Conservation (phyloP, 2,329 filamentous ascomycete genomes). For the Magnaporthiopsis rhizophila region DNA sequence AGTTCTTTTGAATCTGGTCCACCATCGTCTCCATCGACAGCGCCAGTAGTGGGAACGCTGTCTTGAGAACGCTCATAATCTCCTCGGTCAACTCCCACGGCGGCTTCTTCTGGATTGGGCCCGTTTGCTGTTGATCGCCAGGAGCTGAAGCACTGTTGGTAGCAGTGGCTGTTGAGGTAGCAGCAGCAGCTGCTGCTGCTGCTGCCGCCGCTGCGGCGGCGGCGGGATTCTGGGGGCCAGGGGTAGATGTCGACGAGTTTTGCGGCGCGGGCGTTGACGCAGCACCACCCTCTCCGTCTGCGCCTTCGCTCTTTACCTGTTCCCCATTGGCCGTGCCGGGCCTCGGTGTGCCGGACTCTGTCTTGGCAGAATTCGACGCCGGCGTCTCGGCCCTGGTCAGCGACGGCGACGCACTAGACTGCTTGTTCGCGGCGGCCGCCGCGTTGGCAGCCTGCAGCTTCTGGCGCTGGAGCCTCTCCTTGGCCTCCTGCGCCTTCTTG, state of each 20-base stretch:
- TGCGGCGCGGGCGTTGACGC: constrained; percentile 12
- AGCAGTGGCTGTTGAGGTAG: constrained; percentile 12
- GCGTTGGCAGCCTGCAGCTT: constrained; percentile 26
- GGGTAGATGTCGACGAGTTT: constrained; percentile 7
- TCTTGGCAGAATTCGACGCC: constrained; percentile 17
- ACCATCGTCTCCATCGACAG: constrained; percentile 99
- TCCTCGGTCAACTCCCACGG: constrained; percentile 97
- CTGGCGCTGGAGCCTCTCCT: constrained; percentile 48
- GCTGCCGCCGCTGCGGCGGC: constrained; percentile 14
- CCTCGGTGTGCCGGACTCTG: constrained; percentile 31
- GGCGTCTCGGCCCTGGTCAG: constrained; percentile 45
- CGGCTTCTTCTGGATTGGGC: constrained; percentile 54
- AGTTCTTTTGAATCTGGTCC: constrained; percentile 96
- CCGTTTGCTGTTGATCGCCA: constrained; percentile 20
- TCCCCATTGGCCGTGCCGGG: constrained; percentile 45
- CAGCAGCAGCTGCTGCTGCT: constrained; percentile 10
- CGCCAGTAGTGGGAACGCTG: constrained; percentile 89
- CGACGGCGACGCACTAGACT: constrained; percentile 26
- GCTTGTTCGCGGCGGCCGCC: constrained; percentile 8
- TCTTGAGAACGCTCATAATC: constrained; percentile 91
- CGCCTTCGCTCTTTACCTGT: constrained; percentile 36
- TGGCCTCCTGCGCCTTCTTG: constrained; percentile 78
- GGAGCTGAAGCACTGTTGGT: constrained; percentile 18
- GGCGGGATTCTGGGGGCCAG: constrained; percentile 8
- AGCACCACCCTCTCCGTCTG: constrained; percentile 18